phyloP scores from a whole-genome alignment of 495 filamentous ascomycete genomes.

The Talaromyces ruber region DNA sequence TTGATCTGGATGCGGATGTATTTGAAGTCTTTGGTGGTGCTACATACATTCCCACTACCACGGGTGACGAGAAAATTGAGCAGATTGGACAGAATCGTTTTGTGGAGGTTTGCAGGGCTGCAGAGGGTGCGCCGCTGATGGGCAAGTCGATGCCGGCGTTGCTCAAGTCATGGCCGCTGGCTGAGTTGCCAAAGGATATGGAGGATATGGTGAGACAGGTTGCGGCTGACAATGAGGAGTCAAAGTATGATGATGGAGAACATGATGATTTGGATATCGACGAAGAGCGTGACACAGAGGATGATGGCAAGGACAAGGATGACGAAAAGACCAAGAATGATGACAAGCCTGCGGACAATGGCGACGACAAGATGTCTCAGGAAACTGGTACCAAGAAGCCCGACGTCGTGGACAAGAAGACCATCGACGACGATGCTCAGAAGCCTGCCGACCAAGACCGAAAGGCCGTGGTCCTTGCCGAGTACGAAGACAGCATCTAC shows the following conservation, averaged over 20 bases:
- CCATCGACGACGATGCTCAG: neutral
- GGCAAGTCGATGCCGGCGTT: neutral
- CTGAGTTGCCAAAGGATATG: neutral
- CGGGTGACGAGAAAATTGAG: neutral
- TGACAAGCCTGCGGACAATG: neutral
- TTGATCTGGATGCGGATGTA: conserved; percentile 7
- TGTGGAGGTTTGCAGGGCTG: neutral
- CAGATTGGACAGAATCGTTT: conserved; percentile 1
- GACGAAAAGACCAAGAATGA: neutral
- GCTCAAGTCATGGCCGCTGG: neutral
- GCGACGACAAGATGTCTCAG: neutral
- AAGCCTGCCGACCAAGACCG: neutral
- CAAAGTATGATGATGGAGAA: neutral
- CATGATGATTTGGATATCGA: neutral
- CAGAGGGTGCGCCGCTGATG: neutral
- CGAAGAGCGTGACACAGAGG: too few relatives aligned
- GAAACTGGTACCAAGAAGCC: neutral
- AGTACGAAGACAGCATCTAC: neutral
- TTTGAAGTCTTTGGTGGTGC: conserved; percentile 9
- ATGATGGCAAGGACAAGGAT: conserved; percentile 3
- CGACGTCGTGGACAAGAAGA: neutral
- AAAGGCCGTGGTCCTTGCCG: neutral
- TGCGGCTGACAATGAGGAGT: neutral
- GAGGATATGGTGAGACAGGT: neutral
- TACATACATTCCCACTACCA: neutral